These are phyloP conservation scores for Coemansia sp. DNA, from an alignment of 192 early-diverging fungal genomes.

Conservation along the genomic window DNA sequence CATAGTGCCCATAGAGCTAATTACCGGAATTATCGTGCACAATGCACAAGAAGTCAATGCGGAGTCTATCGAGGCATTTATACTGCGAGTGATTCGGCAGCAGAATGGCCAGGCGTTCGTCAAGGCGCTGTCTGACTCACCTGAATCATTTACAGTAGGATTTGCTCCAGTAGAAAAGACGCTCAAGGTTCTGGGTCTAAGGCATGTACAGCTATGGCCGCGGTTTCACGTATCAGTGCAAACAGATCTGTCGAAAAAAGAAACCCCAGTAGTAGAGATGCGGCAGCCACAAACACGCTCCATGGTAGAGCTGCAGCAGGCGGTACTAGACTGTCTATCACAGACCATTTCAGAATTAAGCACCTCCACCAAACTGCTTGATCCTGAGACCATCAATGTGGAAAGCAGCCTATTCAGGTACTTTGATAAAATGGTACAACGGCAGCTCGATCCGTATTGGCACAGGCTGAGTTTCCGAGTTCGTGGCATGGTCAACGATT, in stretches of 20 bases:
- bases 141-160: slow-evolving; percentile 75
- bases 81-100: slow-evolving; percentile 75
- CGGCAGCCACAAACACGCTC: slow-evolving; percentile 71
- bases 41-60: slow-evolving; percentile 81
- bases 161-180: slow-evolving; percentile 87
- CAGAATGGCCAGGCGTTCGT: slow-evolving; percentile 84
- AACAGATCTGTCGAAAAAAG: slow-evolving; percentile 54
- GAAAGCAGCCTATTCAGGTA: slow-evolving; percentile 83
- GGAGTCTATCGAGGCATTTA: slow-evolving; percentile 86
- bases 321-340: slow-evolving; percentile 82
- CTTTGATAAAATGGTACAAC: slow-evolving; percentile 77
- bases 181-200: slow-evolving; percentile 73
- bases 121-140: slow-evolving; percentile 89
- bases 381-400: slow-evolving; percentile 76
- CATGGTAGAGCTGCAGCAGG: slow-evolving; percentile 81
- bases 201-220: slow-evolving; percentile 88
- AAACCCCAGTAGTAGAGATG: slow-evolving; percentile 70
- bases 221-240: slow-evolving; percentile 47
- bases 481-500: slow-evolving; percentile 73
- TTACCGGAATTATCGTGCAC: slow-evolving; percentile 81
- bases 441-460: slow-evolving; percentile 84
- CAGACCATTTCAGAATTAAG: slow-evolving; percentile 73
- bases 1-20: slow-evolving; percentile 67
- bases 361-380: slow-evolving; percentile 63
- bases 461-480: slow-evolving; percentile 71